A percentile compares a stretch with the other conserved stretches of the same genome.
Conservation (phyloP, 2,329 filamentous ascomycete species). For the Metarhizium humberi region DNA sequence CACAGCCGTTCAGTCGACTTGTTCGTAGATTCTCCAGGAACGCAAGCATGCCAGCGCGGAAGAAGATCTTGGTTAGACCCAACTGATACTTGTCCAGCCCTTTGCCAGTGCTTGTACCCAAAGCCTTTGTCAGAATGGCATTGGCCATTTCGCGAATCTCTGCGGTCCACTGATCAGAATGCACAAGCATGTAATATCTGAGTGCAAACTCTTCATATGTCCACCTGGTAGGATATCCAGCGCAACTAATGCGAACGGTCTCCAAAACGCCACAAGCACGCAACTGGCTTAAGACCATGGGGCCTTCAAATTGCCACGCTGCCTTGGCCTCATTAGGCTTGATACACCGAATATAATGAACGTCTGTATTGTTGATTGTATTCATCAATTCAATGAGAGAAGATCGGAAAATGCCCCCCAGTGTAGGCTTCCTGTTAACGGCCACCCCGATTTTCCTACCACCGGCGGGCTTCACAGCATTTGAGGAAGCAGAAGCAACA, state of each 20-base stretch:
- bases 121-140: slow-evolving; percentile 78
- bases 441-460: slow-evolving; percentile 85
- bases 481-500: slow-evolving; percentile 49
- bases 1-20: slow-evolving; percentile 81
- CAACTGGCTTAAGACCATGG: slow-evolving; percentile 96
- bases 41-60: slow-evolving; percentile 96
- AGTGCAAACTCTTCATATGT: slow-evolving; percentile 98
- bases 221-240: slow-evolving; percentile 95
- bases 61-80: slow-evolving; percentile 97
- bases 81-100: slow-evolving; percentile 92
- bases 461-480: slow-evolving; percentile 69
- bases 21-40: slow-evolving; percentile 94
- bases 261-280: slow-evolving; percentile 98
- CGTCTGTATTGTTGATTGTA: slow-evolving; percentile 95
- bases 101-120: slow-evolving; percentile 66
- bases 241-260: slow-evolving; percentile 94
- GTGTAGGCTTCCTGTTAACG: slow-evolving; percentile 90
- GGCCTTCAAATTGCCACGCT: slow-evolving; percentile 95
- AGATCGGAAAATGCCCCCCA: slow-evolving; percentile 97
- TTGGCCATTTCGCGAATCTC: slow-evolving; percentile 94
- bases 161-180: slow-evolving; percentile 80
- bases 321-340: slow-evolving; percentile 97
- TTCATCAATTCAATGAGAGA: slow-evolving; percentile 96
- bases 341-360: slow-evolving; percentile 98
- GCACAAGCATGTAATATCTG: slow-evolving; percentile 96